Percentiles rank a stretch among this genome's conserved stretches.
Evolutionary conservation across 1,284 basidiomycete genomes (phyloP).

Genomic region (Cutaneotrichosporon curvatum): DNA sequence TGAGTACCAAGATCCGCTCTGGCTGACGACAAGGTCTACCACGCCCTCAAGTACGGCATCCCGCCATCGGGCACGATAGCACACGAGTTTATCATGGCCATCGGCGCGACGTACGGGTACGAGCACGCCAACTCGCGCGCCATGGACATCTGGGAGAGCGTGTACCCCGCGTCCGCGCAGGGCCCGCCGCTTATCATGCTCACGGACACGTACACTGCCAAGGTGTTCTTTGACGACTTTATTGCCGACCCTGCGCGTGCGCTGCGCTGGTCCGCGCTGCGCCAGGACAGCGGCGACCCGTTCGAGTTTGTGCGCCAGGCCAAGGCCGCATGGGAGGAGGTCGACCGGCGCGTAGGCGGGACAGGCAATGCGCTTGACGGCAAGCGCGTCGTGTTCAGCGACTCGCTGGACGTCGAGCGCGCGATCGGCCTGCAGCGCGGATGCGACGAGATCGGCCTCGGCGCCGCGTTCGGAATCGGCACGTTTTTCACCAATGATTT

Average conservation of each 20-base stretch:
- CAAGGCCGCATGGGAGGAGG: slow-evolving; percentile 54
- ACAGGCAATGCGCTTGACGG: slow-evolving; percentile 53
- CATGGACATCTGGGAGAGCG: slow-evolving; percentile 74
- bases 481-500: slow-evolving; percentile 89
- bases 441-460: slow-evolving; percentile 66
- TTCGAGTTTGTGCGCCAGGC: slow-evolving; percentile 65
- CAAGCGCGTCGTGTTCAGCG: slow-evolving; percentile 76
- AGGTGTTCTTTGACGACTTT: slow-evolving; percentile 75
- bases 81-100: slow-evolving; percentile 95
- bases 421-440: slow-evolving; percentile 63
- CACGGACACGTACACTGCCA: slow-evolving; percentile 86
- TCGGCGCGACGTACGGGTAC: slow-evolving; percentile 77
- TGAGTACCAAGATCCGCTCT: slow-evolving; percentile 34
- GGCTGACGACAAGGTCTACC: slow-evolving; percentile 58
- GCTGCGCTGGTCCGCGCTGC: slow-evolving; percentile 65
- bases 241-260: slow-evolving; percentile 56
- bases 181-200: slow-evolving; percentile 62
- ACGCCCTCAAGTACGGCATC: slow-evolving; percentile 67
- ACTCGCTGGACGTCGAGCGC: slow-evolving; percentile 65
- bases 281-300: slow-evolving; percentile 91
- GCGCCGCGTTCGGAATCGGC: slow-evolving; percentile 78
- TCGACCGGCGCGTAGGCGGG: slow-evolving; percentile 34
- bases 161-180: slow-evolving; percentile 54
- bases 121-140: slow-evolving; percentile 64
- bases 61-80: slow-evolving; percentile 76